Evolutionary conservation across 352 stramenopile species (phyloP).

Genomic region (Pythium oligandrum): DNA sequence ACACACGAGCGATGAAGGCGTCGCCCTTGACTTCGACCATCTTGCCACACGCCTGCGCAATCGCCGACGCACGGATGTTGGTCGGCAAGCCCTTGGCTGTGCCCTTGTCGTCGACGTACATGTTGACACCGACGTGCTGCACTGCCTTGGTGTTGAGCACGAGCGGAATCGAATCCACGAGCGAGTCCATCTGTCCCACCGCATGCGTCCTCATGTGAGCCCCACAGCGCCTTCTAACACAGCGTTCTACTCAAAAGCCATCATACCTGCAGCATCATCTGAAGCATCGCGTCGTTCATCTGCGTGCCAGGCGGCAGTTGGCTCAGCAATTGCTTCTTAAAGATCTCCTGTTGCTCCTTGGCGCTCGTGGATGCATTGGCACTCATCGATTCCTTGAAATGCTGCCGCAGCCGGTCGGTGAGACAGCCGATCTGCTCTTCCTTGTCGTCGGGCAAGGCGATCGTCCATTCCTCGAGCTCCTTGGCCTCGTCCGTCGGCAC

Average conservation of each 20-base stretch:
- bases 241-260: background rate
- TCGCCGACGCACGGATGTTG: conserved; percentile 75
- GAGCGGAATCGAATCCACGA: conserved; percentile 85
- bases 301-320: conserved; percentile 60
- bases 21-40: conserved; percentile 84
- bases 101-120: conserved; percentile 90
- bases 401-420: conserved; percentile 69
- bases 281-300: conserved; percentile 70
- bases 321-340: conserved; percentile 74
- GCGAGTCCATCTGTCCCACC: conserved; percentile 64
- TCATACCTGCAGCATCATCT: conserved; percentile 73
- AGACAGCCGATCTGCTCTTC: conserved; percentile 76
- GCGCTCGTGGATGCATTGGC: conserved; percentile 22
- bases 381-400: conserved; percentile 58
- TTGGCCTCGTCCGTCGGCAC: conserved; percentile 49
- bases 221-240: background rate
- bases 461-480: conserved; percentile 65
- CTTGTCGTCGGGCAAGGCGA: conserved; percentile 70
- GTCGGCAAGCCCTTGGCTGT: conserved; percentile 77
- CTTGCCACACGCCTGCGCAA: conserved; percentile 76
- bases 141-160: conserved; percentile 74
- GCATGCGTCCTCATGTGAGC: too few species aligned
- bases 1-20: conserved; percentile 83
- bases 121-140: conserved; percentile 75
- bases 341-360: conserved; percentile 63